Evolutionary conservation across 768 basidiomycete species (phyloP), one percentile per base, ranked within the genome.

Genomic region (Lactarius evosmus): DNA sequence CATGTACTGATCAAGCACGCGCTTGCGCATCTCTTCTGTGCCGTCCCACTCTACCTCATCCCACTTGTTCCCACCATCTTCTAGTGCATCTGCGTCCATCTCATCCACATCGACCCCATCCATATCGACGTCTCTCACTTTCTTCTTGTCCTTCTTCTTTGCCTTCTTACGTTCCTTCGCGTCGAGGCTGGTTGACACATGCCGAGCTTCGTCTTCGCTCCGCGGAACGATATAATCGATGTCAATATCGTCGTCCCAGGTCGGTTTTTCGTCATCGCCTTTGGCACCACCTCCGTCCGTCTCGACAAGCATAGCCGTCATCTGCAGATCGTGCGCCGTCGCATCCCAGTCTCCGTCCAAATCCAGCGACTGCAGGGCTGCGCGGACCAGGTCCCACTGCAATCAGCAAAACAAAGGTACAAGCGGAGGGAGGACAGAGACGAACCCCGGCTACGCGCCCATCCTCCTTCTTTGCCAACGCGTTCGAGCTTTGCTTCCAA

Each of bases 331-430:
- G 71, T 97, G 92, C 60, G 84, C 83, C 12, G 81, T 85, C 14
- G 93, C 89, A 70, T 98, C 93, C 89, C 93, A 98, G 51, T 98
- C 95, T 1, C 86, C 92, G 12, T 98, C 95, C 7, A 99, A 76
- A 69, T 96, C 93, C 4, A 96, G 79, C 46, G 82, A 83, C 58
- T 81, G 77, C 56, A 94, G 74, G 3, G 84, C 91, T 85, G 69
- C 61, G 62, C 19, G 60, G 25, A 58, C 27, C 36, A 41, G n/a
- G 22, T 3, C 7, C 51, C 30, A 30, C 63, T 3, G 68, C 57
- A 33, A 58, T 51, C 61, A 65, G 19, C 22, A 19, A 12, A 29
- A 22, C 22, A 9, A 22, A 12, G 11, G 14, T 54, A 9, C 3
- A 22, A 46, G 22, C 2, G 27, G 12, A 25, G 22, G 22, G 38